phyloP scores from a whole-genome alignment of 2,329 filamentous ascomycete species.

The Zopfia rhizophila region DNA sequence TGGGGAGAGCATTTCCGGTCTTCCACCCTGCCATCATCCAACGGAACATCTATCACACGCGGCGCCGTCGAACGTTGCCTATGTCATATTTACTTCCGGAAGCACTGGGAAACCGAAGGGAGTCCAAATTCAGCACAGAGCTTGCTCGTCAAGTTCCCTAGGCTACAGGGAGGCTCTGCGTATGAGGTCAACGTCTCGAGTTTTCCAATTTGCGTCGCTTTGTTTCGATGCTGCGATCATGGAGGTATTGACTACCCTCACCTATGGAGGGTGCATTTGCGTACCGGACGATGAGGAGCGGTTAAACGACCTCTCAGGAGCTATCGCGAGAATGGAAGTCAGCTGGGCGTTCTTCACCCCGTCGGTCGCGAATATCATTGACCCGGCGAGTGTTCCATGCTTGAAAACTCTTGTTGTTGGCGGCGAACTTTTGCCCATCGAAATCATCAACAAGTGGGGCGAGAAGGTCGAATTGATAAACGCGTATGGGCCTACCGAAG shows the following conservation, averaged over 20 bases:
- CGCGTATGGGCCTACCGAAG: conserved; percentile 25
- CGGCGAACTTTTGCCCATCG: too few relatives aligned
- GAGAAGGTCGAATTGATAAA: conserved; percentile 20
- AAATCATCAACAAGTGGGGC: too few relatives aligned
- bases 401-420: too few relatives aligned
- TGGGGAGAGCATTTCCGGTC: too few relatives aligned
- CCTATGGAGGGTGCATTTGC: conserved; percentile 60
- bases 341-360: conserved; percentile 23
- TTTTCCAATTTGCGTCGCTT: conserved; percentile 59
- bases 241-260: conserved; percentile 62
- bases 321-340: conserved; percentile 28
- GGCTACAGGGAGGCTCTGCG: too few relatives aligned
- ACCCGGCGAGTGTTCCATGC: conserved; percentile 50
- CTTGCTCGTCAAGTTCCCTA: too few relatives aligned
- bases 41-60: too few relatives aligned
- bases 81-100: conserved; percentile 67
- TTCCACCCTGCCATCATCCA: too few relatives aligned
- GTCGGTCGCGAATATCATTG: conserved; percentile 38
- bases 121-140: conserved; percentile 63
- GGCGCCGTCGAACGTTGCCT: too few relatives aligned
- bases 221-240: conserved; percentile 62
- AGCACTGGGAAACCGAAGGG: conserved; percentile 66
- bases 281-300: conserved; percentile 64
- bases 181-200: too few relatives aligned
- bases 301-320: conserved; percentile 59